phyloP scores from a whole-genome alignment of 345 rosid genomes.

The Mallotus nudiflorus region DNA sequence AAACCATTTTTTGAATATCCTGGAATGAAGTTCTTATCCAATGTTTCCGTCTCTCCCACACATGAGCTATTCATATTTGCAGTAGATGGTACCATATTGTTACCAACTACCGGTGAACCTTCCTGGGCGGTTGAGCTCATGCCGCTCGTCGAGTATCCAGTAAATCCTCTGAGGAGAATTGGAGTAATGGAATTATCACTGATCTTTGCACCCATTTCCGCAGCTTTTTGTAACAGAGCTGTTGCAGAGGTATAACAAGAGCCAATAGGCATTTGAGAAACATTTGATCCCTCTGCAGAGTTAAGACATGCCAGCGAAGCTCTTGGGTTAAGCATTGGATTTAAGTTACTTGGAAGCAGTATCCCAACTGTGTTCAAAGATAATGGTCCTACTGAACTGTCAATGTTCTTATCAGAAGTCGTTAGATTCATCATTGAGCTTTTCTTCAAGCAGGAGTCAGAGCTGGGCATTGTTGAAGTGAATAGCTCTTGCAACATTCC shows the following conservation, averaged over 20 bases:
- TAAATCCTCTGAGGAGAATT: conserved; percentile 48
- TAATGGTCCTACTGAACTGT: conserved; percentile 30
- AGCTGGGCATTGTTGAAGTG: conserved; percentile 37
- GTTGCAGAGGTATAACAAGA: conserved; percentile 51
- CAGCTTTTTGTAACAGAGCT: conserved; percentile 57
- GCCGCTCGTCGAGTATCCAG: conserved; percentile 36
- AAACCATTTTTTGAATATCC: conserved; percentile 19
- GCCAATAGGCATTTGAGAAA: conserved; percentile 26
- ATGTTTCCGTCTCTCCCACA: conserved; percentile 20
- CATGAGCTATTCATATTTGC: conserved; percentile 14
- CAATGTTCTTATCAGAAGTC: conserved; percentile 26
- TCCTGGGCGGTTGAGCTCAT: conserved; percentile 31
- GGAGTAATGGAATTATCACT: conserved; percentile 51
- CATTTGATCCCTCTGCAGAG: conserved; percentile 24
- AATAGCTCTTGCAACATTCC: conserved; percentile 35
- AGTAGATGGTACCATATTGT: conserved; percentile 11
- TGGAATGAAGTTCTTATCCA: conserved; percentile 20
- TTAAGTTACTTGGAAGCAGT: conserved; percentile 27
- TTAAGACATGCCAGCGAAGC: conserved; percentile 12
- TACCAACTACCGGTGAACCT: conserved; percentile 19
- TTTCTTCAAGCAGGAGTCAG: conserved; percentile 36
- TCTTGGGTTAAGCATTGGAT: conserved; percentile 34
- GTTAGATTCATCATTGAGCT: conserved; percentile 35
- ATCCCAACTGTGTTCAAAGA: conserved; percentile 39
- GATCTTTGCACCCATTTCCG: conserved; percentile 59